Base-by-base conservation (phyloP, 2,329 filamentous ascomycete genomes). In the Aspergillus sp. region DNA sequence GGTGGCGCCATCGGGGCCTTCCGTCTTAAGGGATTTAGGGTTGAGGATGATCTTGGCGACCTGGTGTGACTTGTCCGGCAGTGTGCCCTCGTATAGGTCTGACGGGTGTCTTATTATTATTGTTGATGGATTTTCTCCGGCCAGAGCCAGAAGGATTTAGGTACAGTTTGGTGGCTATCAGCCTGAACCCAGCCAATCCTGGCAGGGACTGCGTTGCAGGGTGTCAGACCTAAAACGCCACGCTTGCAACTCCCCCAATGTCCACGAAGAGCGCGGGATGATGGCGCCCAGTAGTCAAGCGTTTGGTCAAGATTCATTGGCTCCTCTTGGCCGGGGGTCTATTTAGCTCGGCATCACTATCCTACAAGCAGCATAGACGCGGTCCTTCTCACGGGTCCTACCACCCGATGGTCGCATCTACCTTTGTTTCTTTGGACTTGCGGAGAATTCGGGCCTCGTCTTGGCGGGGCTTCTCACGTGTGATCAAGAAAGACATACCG, bases 241-340 rank as follows among this genome's bases (percentile, higher is more conserved):
- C 45, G 45, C 17, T 45, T 14, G 14, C 30, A 24, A n/a, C 7
- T 42, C 17, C 16, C 16, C 16, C 7, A 13, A 17, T 13, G 11
- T 7, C 33, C 22, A 42, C 32, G 49, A 36, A 35, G 24, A 35
- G 47, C 26, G 5, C 19, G 52, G 33, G 17, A 26, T 43, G 41
- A 45, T 35, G 16, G 33, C 22, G 50, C 50, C 50, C 40, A 43
- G 50, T 26, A 20, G 38, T 30, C 44, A 54, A 54, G 48, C 36
- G 17, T 33, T 33, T 11, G 50, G 22, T 45, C 47, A 52, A 55
- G 47, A 50, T 45, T 41, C 32, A 49, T 56, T 50, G 45, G 51
- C 44, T 47, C 16, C 38, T 45, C 46, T 52, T 50, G 52, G 49
- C 44, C 30, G 32, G 35, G 44, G 46, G 17, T 4, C 16, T 32